These are phyloP conservation scores for Thuidium tamariscinum DNA, from an alignment of 225 moss, liverwort and hornwort species.

Conservation along the genomic window DNA sequence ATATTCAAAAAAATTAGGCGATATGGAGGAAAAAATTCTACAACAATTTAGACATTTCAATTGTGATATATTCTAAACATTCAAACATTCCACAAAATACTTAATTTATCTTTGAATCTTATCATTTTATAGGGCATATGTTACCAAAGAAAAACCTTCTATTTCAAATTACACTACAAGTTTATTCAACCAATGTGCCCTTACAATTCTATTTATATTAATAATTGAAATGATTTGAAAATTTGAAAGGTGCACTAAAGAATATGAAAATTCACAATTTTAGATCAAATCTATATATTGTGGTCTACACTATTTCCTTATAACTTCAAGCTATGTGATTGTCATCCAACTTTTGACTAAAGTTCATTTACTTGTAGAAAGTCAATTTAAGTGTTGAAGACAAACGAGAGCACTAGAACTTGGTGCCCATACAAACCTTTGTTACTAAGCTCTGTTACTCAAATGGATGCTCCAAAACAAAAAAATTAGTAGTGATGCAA, in stretches of 20 bases:
- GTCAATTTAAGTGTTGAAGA: background rate
- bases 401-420: fast-evolving
- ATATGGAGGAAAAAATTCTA: no score
- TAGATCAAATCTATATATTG: background rate
- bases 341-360: background rate
- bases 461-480: no score
- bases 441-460: fast-evolving
- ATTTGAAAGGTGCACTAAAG: fast-evolving
- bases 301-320: background rate
- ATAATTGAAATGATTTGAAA: background rate
- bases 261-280: background rate
- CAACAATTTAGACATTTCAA: no score
- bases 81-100: no score
- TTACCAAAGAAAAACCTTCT: fast-evolving
- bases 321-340: background rate
- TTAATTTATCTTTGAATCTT: no score
- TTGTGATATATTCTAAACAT: no score
- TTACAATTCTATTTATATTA: no score
- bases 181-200: background rate
- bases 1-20: no score
- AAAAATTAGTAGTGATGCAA: background rate
- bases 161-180: background rate
- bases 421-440: fast-evolving
- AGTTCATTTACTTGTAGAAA: fast-evolving
- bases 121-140: no score